Base-by-base conservation (phyloP, 2,329 filamentous ascomycete genomes). In the Colletotrichum acutatum region DNA sequence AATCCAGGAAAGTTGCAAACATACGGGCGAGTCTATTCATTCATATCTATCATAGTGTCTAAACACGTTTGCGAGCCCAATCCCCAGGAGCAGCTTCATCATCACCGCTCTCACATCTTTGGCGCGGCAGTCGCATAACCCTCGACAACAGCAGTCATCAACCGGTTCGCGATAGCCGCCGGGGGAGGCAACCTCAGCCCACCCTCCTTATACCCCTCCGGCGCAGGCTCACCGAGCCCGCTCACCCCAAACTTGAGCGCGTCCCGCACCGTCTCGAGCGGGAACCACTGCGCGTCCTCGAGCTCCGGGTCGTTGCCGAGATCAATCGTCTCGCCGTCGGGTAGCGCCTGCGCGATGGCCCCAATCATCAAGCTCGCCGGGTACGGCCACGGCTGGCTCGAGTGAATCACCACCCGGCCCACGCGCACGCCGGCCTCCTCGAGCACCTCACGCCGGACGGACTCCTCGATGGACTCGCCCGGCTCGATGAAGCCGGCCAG, bases 91-190 rank as follows among this genome's bases (percentile, higher is more conserved):
- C n/a, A 16, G 34, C 37, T 8, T 14, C 37, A 42, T 63, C 28
- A 12, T 6, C 14, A 34, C 37, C 5, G 0, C 2, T 14, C 34
- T 72, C 42, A 89, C 11, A 89, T 89, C 81, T 90, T 92, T 72
- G 87, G 77, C 4, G 75, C 83, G 2, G 85, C 86, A 12, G 86
- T 87, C 72, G 94, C 84, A 80, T 94, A 97, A 0, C 95, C 95
- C 63, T 91, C 90, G 0, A 92, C 89, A 16, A 98, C 95, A 1
- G 95, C 94, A 65, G 86, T 88, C 77, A 99, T 91, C 79, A 98
- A 83, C 80, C 95, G 93, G 82, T 98, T 94, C 19, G 97, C 97
- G 87, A 99, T 98, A 1, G 97, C 96, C 46, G 95, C 97, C 71
- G 88, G 85, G 2, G 95, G 95, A 58, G 97, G 97, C 79, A 99